These are phyloP conservation scores for Aspergillus sojae DNA, from an alignment of 2,329 filamentous ascomycete genomes.

Conservation along the genomic window DNA sequence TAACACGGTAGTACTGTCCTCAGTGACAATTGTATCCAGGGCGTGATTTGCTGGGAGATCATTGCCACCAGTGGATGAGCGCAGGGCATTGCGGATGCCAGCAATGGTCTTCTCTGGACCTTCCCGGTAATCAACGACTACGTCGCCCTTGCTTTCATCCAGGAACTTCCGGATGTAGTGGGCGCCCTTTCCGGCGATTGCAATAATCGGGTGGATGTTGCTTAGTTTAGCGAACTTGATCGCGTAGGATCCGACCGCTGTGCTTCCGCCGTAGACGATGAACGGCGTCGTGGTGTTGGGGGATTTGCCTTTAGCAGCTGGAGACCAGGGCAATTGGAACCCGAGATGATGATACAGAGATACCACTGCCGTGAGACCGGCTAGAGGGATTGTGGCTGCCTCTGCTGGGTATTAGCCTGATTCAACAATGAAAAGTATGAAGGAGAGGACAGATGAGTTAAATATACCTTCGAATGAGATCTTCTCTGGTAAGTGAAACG, in stretches of 20 bases:
- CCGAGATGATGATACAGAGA: constrained; percentile 52
- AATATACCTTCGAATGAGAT: constrained; percentile 54
- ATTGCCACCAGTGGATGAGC: background rate
- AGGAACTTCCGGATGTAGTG: constrained; percentile 57
- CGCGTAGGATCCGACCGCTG: constrained; percentile 61
- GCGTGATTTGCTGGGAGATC: constrained; percentile 5
- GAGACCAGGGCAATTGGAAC: constrained; percentile 54
- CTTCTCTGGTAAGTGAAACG: constrained; percentile 55
- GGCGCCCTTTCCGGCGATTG: constrained; percentile 57
- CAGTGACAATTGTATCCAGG: constrained; percentile 14
- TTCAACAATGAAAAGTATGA: too few species aligned
- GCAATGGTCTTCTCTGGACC: constrained; percentile 58
- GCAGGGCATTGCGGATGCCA: constrained; percentile 28
- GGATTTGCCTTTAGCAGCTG: constrained; percentile 27
- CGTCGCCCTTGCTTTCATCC: constrained; percentile 57
- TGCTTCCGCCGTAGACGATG: constrained; percentile 54
- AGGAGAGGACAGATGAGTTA: too few species aligned
- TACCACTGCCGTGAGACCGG: constrained; percentile 57
- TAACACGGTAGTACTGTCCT: constrained; percentile 11
- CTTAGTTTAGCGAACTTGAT: constrained; percentile 58
- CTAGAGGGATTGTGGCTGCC: constrained; percentile 60
- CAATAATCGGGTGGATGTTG: constrained; percentile 65
- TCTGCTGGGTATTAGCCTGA: constrained; percentile 35
- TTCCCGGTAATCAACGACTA: constrained; percentile 62
- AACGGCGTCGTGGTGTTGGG: constrained; percentile 33